Conservation (phyloP, 139 green algal genomes). For the Trebouxia sp. region DNA sequence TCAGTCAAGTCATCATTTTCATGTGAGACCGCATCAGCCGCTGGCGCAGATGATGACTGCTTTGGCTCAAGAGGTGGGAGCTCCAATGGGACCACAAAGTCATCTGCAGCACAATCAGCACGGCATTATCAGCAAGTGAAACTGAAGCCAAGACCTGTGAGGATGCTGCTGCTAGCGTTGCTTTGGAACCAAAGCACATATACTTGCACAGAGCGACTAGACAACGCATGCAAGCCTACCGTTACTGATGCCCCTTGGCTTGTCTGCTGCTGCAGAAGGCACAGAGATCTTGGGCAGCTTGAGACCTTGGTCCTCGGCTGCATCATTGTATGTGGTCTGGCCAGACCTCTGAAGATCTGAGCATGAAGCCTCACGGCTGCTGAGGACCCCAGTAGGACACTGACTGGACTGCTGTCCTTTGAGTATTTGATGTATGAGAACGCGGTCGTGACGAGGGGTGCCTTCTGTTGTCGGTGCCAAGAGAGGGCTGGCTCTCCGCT, state of each 20-base stretch:
- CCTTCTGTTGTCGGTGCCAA: not conserved
- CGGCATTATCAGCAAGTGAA: too few species aligned
- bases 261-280: not conserved
- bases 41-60: not conserved
- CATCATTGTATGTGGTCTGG: not conserved
- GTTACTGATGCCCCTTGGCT: constrained; percentile 9
- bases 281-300: not conserved
- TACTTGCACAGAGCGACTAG: too few species aligned
- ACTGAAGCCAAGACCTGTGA: not conserved
- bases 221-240: too few species aligned
- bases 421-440: not conserved
- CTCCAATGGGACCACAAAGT: constrained; percentile 12
- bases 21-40: not conserved
- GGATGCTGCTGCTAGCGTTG: too few species aligned
- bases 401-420: constrained; percentile 1
- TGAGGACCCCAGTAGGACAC: not conserved
- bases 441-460: not conserved
- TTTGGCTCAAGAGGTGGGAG: not conserved
- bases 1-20: not conserved
- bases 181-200: too few species aligned
- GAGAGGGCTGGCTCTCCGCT: not conserved
- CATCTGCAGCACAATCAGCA: not conserved
- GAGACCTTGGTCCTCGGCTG: not conserved
- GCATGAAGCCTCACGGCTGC: not conserved
- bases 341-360: not conserved